Evolutionary conservation across 2,329 filamentous ascomycete species (phyloP), one percentile per base, ranked within the genome.

Genomic region (Pseudovirgaria hyperparasitica): DNA sequence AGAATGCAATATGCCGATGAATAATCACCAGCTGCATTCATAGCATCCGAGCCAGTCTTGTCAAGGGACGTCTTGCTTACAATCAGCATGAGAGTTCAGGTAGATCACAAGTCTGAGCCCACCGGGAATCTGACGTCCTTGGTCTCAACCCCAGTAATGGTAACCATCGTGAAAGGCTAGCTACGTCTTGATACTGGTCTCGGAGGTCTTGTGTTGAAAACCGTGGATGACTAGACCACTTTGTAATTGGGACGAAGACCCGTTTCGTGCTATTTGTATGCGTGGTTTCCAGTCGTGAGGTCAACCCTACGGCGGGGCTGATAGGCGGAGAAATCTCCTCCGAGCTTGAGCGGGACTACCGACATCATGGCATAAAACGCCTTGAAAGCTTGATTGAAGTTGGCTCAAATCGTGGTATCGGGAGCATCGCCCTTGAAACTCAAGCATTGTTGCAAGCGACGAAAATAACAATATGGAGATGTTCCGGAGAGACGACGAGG

Each of bases 21-120:
- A 60, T 93, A 93, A 57, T 93, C 84, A 35, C 84, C 81, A 3
- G 85, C 84, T 3, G 82, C 80, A 50, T 94, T 93, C 86, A 93
- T 94, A 46, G 84, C 86, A 70, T 94, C 86, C 6, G 82, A 92
- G 45, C 85, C 85, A n/a, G 84, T 92, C 62, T 87, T 90, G 59
- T 92, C 84, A 34, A 94, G 73, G 21, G 85, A 93, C n/a, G 85
- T 94, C 54, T 71, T 33, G 8, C 23, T 18, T 14, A 25, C 22
- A 16, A 26, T 25, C 14, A 19, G n/a, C n/a, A 16, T 25, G 9
- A 15, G 13, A 8, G 6, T 15, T 9, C 10, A 18, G 20, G 11
- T 21, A 20, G 18, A 26, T n/a, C 11, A 19, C 19, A 10, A 16
- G 17, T 15, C 25, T 16, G 23, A 27, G 14, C 54, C 26, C 43